A percentile compares a stretch with the other conserved stretches of the same genome.
Conservation (phyloP, 2,329 filamentous ascomycete species). For the Cladosporium oxysporum region DNA sequence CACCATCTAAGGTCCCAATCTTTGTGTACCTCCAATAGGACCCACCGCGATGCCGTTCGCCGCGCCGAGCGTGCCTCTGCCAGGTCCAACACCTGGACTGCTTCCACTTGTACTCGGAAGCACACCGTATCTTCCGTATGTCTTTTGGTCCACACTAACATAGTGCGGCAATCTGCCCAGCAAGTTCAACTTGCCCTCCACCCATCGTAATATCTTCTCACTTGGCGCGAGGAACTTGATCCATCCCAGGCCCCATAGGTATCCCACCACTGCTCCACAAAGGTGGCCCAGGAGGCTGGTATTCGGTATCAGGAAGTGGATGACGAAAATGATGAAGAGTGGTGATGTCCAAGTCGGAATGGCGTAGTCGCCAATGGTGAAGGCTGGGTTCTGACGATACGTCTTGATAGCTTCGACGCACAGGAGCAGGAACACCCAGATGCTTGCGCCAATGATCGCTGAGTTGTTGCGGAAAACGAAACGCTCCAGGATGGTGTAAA, state of each 20-base stretch:
- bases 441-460: slow-evolving; percentile 77
- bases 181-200: slow-evolving; percentile 85
- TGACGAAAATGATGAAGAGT: slow-evolving; percentile 71
- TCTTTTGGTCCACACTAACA: slow-evolving; percentile 93
- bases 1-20: slow-evolving; percentile 62
- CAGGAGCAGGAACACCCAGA: slow-evolving; percentile 90
- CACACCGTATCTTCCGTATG: slow-evolving; percentile 88
- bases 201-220: slow-evolving; percentile 82
- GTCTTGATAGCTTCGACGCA: slow-evolving; percentile 84
- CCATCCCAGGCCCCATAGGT: slow-evolving; percentile 84
- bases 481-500: slow-evolving; percentile 80
- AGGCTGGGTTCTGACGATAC: slow-evolving; percentile 76
- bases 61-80: slow-evolving; percentile 33
- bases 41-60: slow-evolving; percentile 53
- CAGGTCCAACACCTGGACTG: slow-evolving; percentile 26
- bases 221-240: slow-evolving; percentile 87
- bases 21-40: slow-evolving; percentile 65
- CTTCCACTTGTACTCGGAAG: slow-evolving; percentile 56
- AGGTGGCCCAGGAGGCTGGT: slow-evolving; percentile 86
- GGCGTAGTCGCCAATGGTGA: slow-evolving; percentile 64
- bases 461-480: slow-evolving; percentile 71
- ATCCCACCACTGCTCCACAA: slow-evolving; percentile 80
- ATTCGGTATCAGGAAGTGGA: slow-evolving; percentile 74
- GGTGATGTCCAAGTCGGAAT: slow-evolving; percentile 94
- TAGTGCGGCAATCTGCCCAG: slow-evolving; percentile 85